A percentile compares a stretch with the other conserved stretches of the same genome.
Conservation (phyloP, 2,329 filamentous ascomycete species). For the Bisporella sp. region DNA sequence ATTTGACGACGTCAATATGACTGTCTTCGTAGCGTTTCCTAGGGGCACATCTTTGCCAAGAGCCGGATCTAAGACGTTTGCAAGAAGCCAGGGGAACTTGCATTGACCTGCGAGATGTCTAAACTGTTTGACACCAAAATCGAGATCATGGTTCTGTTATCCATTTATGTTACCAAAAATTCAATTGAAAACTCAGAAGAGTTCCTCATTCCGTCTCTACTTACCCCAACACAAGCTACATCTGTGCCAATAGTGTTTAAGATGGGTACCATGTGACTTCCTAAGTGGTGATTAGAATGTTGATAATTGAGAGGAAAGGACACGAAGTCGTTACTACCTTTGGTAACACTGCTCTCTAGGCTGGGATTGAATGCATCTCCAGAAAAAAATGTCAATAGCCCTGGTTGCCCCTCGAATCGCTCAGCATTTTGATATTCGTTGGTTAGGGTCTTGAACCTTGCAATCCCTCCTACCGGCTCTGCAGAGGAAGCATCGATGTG, state of each 20-base stretch:
- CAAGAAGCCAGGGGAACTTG: constrained; percentile 10
- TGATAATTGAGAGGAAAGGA: background rate
- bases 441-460: constrained; percentile 9
- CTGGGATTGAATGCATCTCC: constrained; percentile 12
- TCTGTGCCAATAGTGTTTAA: constrained; percentile 9
- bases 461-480: constrained; percentile 10
- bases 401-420: constrained; percentile 6
- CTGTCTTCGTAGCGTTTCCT: constrained; percentile 9
- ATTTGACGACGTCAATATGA: constrained; percentile 9
- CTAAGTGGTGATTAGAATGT: background rate
- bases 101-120: constrained; percentile 8
- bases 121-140: constrained; percentile 11
- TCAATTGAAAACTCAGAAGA: background rate
- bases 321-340: constrained; percentile 1
- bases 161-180: background rate
- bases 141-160: constrained; percentile 9
- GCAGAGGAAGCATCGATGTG: constrained; percentile 12
- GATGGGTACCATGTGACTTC: constrained; percentile 11
- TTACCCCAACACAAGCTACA: constrained; percentile 9
- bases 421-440: constrained; percentile 7
- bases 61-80: constrained; percentile 11
- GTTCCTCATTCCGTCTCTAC: background rate
- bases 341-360: constrained; percentile 10
- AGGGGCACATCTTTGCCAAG: constrained; percentile 7
- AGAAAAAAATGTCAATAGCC: constrained; percentile 9